Base-by-base conservation (phyloP, 2,329 filamentous ascomycete genomes). In the Sclerotinia sclerotiorum region DNA sequence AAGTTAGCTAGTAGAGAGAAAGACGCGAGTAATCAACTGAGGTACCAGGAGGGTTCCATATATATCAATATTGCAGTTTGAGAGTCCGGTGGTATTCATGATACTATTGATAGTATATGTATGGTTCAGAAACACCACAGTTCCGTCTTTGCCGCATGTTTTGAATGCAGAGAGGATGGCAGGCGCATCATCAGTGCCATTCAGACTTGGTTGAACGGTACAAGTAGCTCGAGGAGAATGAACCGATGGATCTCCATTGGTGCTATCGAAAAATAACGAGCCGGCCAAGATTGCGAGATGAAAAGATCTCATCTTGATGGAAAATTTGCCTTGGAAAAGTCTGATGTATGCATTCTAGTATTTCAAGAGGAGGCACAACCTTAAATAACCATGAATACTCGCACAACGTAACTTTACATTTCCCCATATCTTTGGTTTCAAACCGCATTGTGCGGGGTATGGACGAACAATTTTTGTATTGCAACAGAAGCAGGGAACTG, bases 11-110 rank as follows among this genome's bases (percentile, higher is more conserved):
- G 44, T 21, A 17, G 81, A 79, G 85, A 78, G 10, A 82, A 83
- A 44, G 82, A 29, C 8, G 29, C 15, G 21, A 24, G 15, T 5
- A 21, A 5, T 56, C 13, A n/a, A 1, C n/a, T 42, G 13, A 55
- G 27, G 19, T 19, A 67, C 64, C 21, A 60, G 29, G 15, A 90
- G 81, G 19, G 82, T 83, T 29, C 87, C 87, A 70, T 82, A 80
- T 63, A 87, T 82, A 70, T 84, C 81, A 49, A 84, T 76, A 1
- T 81, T 78, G 17, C 79, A 77, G 71, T 84, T 77, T 0, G 78
- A 68, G 1, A 84, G 75, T 48, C 77, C 77, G 0, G 77, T 80
- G 1, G 79, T 82, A 55, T 83, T 81, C 81, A 84, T 79, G 5
- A 82, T 78, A 0, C 75, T 78, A 39, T 80, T 79, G 65, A 84